A percentile compares a stretch with the other conserved stretches of the same genome.
phyloP scores from a whole-genome alignment of 495 filamentous ascomycete genomes.

The Aspergillus avenaceus region DNA sequence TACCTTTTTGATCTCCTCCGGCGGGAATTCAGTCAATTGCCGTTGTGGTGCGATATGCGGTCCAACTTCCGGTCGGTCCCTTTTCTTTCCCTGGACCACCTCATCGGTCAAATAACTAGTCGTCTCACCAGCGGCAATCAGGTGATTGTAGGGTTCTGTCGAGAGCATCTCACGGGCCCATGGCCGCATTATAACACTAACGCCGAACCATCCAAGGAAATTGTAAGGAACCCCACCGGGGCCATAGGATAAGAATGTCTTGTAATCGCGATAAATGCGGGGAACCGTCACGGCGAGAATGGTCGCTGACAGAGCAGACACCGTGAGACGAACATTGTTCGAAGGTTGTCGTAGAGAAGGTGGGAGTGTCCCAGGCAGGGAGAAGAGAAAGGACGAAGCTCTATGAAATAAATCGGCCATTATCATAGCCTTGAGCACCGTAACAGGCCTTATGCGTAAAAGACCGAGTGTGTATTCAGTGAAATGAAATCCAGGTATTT shows the following conservation, averaged over 20 bases:
- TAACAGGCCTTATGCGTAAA: too few relatives aligned
- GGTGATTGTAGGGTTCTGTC: slow-evolving; percentile 25
- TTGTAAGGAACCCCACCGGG: slow-evolving; percentile 32
- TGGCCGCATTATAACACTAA: slow-evolving; percentile 23
- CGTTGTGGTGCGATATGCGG: slow-evolving; percentile 34
- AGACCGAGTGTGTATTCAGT: too few relatives aligned
- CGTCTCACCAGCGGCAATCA: slow-evolving; percentile 21
- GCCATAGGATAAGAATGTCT: slow-evolving; percentile 28
- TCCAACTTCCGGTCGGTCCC: slow-evolving; percentile 22
- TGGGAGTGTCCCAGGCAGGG: slow-evolving; percentile 10
- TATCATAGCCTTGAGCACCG: too few relatives aligned
- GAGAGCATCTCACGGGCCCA: slow-evolving; percentile 29
- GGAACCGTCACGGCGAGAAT: slow-evolving; percentile 22
- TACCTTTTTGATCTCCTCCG: slow-evolving; percentile 26
- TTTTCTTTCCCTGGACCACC: neutral
- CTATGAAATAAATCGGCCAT: too few relatives aligned
- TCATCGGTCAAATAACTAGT: slow-evolving; percentile 5
- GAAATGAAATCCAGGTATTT: neutral
- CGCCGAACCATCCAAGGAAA: slow-evolving; percentile 29
- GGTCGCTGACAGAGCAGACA: slow-evolving; percentile 20
- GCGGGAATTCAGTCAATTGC: slow-evolving; percentile 27
- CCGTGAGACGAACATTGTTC: slow-evolving; percentile 11
- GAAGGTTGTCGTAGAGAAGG: slow-evolving; percentile 9
- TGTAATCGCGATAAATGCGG: slow-evolving; percentile 29
- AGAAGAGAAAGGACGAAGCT: neutral